phyloP scores from a whole-genome alignment of 495 filamentous ascomycete genomes.

The Ascobolus immersus region DNA sequence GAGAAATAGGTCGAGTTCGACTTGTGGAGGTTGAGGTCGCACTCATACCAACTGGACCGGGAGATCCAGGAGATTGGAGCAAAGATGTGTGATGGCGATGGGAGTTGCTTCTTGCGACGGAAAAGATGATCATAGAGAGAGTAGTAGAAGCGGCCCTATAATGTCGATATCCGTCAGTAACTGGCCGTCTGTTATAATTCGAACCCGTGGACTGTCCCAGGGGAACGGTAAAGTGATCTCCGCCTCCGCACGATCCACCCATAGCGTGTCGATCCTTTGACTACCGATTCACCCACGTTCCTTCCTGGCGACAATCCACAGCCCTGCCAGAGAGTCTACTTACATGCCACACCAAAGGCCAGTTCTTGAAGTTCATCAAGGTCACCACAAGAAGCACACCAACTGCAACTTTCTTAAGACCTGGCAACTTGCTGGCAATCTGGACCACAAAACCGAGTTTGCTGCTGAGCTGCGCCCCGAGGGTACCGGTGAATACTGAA shows the following conservation, averaged over 20 bases:
- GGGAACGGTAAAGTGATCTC: neutral
- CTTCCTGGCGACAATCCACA: neutral
- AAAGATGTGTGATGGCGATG: conserved; percentile 27
- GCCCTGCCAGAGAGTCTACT: conserved; percentile 10
- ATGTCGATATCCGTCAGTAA: neutral
- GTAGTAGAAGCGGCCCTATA: conserved; percentile 35
- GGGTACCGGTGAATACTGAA: no score
- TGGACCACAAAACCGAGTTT: no score
- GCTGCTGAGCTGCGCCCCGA: no score
- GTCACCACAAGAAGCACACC: conserved; percentile 22
- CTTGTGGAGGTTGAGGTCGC: conserved; percentile 69
- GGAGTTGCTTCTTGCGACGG: conserved; percentile 20
- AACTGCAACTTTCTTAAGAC: no score
- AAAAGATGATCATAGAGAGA: conserved; percentile 35
- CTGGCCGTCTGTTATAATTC: neutral
- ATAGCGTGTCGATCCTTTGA: neutral
- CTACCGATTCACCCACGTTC: neutral
- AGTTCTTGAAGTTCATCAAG: conserved; percentile 39
- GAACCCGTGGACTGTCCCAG: neutral
- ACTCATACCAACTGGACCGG: conserved; percentile 36
- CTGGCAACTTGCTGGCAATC: no score
- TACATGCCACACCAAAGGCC: conserved; percentile 59
- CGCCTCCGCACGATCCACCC: neutral
- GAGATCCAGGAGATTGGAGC: conserved; percentile 34
- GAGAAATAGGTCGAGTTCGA: conserved; percentile 63